phyloP scores from a whole-genome alignment of 306 rosid genomes.

The Prunus salicina region DNA sequence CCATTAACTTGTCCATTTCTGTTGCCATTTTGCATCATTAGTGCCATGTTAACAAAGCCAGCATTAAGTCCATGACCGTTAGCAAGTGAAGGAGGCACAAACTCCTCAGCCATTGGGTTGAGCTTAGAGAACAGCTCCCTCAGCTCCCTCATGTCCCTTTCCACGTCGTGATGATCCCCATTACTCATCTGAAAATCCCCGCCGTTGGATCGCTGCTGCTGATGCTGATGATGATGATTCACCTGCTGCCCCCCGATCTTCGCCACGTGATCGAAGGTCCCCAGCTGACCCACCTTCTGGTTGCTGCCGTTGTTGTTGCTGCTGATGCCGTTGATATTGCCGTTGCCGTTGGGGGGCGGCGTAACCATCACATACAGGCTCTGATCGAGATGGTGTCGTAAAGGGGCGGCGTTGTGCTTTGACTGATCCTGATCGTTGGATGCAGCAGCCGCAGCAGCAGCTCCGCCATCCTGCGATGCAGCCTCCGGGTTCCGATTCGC shows the following conservation, averaged over 20 bases:
- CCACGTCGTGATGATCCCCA: constrained; percentile 21
- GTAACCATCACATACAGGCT: constrained; percentile 15
- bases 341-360: background rate
- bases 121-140: constrained; percentile 43
- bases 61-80: constrained; percentile 24
- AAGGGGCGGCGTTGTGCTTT: constrained; percentile 21
- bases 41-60: constrained; percentile 19
- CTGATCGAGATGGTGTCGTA: constrained; percentile 27
- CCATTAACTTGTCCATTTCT: constrained; percentile 23
- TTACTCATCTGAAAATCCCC: constrained; percentile 29
- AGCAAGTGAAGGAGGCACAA: constrained; percentile 35
- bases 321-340: background rate
- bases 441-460: background rate
- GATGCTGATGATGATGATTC: constrained; percentile 8
- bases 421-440: constrained; percentile 38
- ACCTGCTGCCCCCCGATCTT: constrained; percentile 16
- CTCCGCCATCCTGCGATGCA: background rate
- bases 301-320: background rate
- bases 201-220: constrained; percentile 32
- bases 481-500: constrained; percentile 29
- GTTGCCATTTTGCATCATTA: constrained; percentile 17
- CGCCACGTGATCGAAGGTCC: constrained; percentile 25
- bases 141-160: constrained; percentile 37
- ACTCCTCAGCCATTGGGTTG: constrained; percentile 44
- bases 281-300: constrained; percentile 3